Evolutionary conservation across 495 filamentous ascomycete genomes (phyloP).

Genomic region (Tuber calosporum): DNA sequence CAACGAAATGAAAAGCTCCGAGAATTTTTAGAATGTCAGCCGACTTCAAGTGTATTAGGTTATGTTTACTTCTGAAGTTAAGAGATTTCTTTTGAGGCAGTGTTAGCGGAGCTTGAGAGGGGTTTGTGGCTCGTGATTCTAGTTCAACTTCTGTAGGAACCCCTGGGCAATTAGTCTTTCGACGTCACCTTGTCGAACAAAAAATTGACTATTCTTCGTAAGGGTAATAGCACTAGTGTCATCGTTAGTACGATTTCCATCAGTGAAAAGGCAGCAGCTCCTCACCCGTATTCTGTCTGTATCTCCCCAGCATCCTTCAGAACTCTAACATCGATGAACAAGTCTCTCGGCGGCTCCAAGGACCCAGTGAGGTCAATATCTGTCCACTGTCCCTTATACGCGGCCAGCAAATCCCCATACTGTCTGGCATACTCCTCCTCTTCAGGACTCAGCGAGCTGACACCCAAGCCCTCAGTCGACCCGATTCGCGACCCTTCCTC

Average conservation of each 20-base stretch:
- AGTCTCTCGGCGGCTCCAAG: conserved; percentile 84
- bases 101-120: background rate
- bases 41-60: background rate
- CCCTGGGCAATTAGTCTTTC: conserved; percentile 91
- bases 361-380: conserved; percentile 95
- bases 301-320: conserved; percentile 97
- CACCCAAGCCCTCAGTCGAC: conserved; percentile 38
- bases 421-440: conserved; percentile 93
- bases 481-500: conserved; percentile 34
- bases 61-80: background rate
- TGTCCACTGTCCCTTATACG: conserved; percentile 98
- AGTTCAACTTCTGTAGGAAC: conserved; percentile 89
- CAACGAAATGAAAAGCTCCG: background rate
- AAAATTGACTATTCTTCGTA: conserved; percentile 97
- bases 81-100: background rate
- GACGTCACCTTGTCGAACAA: conserved; percentile 92
- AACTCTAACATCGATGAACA: conserved; percentile 96
- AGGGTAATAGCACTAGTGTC: conserved; percentile 74
- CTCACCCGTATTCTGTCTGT: conserved; percentile 97
- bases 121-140: conserved; percentile 40
- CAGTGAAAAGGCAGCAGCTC: conserved; percentile 18
- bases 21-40: background rate
- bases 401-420: conserved; percentile 84
- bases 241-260: conserved; percentile 16
- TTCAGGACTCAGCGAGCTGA: conserved; percentile 84